Evolutionary conservation across 179 eudicot genomes (phyloP), one percentile per base, ranked within the genome.

Genomic region (Gypsophila paniculata): DNA sequence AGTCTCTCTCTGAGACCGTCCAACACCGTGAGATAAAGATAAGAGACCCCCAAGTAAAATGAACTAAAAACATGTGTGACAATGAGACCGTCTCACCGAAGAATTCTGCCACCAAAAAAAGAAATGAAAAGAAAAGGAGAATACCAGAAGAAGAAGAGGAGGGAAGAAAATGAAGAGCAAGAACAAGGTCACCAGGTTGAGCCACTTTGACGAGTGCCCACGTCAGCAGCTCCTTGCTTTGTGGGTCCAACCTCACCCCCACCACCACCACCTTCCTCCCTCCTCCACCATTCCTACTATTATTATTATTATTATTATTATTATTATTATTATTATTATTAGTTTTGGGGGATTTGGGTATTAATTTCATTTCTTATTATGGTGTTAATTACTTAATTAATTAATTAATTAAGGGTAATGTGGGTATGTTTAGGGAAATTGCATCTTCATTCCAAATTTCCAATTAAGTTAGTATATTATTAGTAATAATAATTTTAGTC

Each of bases 201-300:
- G 87, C 85, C 68, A 81, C 66, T 49, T 84, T 84, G 57, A 84
- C 79, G 12, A 81, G 70, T 8, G 85, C 79, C 87, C 87, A 84
- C 6, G 87, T 84, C 5, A 84, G 74, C 12, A 84, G 70, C 61
- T 81, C 81, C 61, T 69, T 81, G 15, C 87, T 84, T 68, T 81
- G 81, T 73, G 78, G 79, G 81, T 84, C 83, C 52, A 84, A 32
- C 49, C 81, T 81, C 36, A 84, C 85, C 2, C 83, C 87, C 0
- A 83, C 84, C 7, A 81, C 51, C 69, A 84, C 85, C 72, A 75
- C 70, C 66, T 59, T 79, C 13, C 75, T 68, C 14, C 9, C 34
- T 1, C 44, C 71, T 26, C 21, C 12, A 12, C 54, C 64, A 38
- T 25, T 53, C 2, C 8, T 42, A 12, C 6, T 8, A n/a, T 5